These are phyloP conservation scores for Prunus salicina DNA, from an alignment of 306 rosid species.

Conservation along the genomic window DNA sequence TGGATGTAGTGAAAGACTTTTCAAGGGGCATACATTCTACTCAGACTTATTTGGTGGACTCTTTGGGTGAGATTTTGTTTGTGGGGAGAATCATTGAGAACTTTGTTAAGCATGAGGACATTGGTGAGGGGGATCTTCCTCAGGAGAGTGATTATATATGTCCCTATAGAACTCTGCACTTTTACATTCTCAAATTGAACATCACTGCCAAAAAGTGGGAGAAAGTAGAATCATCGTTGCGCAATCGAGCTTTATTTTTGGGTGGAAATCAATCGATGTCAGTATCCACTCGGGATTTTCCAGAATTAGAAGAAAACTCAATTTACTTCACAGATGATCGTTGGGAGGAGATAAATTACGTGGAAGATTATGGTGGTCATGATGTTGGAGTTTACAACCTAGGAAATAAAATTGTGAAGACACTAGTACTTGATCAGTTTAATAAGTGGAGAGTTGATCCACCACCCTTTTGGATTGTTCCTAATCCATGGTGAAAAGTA, in stretches of 20 bases:
- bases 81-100: background rate
- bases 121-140: background rate
- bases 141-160: background rate
- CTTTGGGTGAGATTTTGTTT: constrained; percentile 7
- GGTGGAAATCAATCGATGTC: constrained; percentile 4
- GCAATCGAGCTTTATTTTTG: background rate
- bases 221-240: background rate
- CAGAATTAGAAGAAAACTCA: background rate
- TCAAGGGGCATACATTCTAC: background rate
- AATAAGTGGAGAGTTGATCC: background rate
- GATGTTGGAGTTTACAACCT: constrained; percentile 16
- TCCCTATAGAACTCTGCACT: constrained; percentile 12
- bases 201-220: background rate
- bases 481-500: constrained; percentile 1
- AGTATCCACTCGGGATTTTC: background rate
- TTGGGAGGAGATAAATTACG: background rate
- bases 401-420: background rate
- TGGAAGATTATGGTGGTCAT: constrained; percentile 2
- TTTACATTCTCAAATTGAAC: background rate
- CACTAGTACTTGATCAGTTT: background rate
- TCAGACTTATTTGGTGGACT: constrained; percentile 15
- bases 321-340: constrained; percentile 14
- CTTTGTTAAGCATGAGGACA: background rate
- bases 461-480: constrained; percentile 13
- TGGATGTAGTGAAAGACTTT: background rate